Conservation (phyloP, 371 early-diverging fungal species). For the Lichtheimia corymbifera region DNA sequence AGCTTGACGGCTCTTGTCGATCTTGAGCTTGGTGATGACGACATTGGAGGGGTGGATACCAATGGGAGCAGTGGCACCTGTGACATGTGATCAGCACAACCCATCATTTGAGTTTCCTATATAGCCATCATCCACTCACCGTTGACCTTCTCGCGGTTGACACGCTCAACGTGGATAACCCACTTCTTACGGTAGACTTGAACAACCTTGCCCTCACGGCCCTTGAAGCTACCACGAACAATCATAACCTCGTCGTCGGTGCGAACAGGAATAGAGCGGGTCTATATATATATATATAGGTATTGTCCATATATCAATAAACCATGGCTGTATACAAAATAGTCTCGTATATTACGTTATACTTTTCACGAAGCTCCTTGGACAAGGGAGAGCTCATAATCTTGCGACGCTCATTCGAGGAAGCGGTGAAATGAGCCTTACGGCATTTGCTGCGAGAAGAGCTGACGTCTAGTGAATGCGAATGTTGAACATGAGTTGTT, state of each 20-base stretch:
- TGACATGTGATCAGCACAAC: not conserved
- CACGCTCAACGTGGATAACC: slow-evolving; percentile 97
- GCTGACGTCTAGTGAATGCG: slow-evolving; percentile 70
- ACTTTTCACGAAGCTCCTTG: slow-evolving; percentile 97
- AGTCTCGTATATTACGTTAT: slow-evolving; percentile 65
- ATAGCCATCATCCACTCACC: slow-evolving; percentile 51
- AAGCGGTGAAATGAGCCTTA: slow-evolving; percentile 98
- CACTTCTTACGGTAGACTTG: slow-evolving; percentile 98
- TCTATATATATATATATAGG: slow-evolving; percentile 38
- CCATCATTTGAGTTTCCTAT: not conserved
- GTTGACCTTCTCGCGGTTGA: slow-evolving; percentile 96
- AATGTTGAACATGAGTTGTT: slow-evolving; percentile 1
- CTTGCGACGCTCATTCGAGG: slow-evolving; percentile 91
- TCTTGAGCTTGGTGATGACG: slow-evolving; percentile 91
- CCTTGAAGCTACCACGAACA: slow-evolving; percentile 95
- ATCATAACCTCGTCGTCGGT: slow-evolving; percentile 97
- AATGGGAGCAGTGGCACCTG: slow-evolving; percentile 78
- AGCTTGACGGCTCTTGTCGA: slow-evolving; percentile 94
- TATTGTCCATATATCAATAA: not conserved
- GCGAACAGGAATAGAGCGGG: slow-evolving; percentile 95
- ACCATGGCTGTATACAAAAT: not conserved
- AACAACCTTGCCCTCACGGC: slow-evolving; percentile 95
- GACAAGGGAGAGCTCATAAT: slow-evolving; percentile 96
- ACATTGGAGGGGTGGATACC: slow-evolving; percentile 98
- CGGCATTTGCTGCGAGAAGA: slow-evolving; percentile 95